Evolutionary conservation across 352 stramenopile genomes (phyloP), one percentile per base, ranked within the genome.

Genomic region (Nothophytophthora sp.): DNA sequence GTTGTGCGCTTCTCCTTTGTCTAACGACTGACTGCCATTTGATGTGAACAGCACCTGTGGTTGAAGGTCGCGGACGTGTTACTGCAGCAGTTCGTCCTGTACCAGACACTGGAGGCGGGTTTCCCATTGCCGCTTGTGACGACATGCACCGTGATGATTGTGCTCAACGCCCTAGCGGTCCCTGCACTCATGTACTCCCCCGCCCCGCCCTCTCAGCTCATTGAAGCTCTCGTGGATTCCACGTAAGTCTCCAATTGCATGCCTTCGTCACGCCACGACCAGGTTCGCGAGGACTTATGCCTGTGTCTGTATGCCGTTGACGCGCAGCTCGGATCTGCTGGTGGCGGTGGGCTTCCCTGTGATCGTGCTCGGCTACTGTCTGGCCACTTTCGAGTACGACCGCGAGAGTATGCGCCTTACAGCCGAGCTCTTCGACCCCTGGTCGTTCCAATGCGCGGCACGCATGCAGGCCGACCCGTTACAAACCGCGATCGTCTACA

Each of bases 261-360:
- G 10, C 5, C 45, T 53, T 50, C 49, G n/a, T n/a, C n/a, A n/a
- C n/a, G n/a, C n/a, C 0, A 28, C 9, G 8, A 35, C 3, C 16
- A 23, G 2, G n/a, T 27, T 9, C 4, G 4, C 11, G 3, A 15
- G 25, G 5, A 2, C 25, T 48, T 19, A 48, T 16, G 7, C 20
- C 12, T 36, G 23, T 36, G 15, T 38, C 22, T 24, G 2, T 50
- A 4, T 28, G 11, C 32, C 15, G 5, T 8, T 15, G 18, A 7
- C 40, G 13, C 33, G 23, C 24, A 80, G 66, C 0, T 76, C 66
- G 29, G 67, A 73, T 37, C 51, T 77, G 7, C 41, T 73, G 18
- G 52, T 77, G 15, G 44, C 57, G 1, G 27, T 77, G 25, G 48
- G 24, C 0, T 73, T 71, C 24, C 70, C 67, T 4, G 49, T 76